Evolutionary conservation across 352 stramenopile species (phyloP).

Genomic region (Globisporangium polare): DNA sequence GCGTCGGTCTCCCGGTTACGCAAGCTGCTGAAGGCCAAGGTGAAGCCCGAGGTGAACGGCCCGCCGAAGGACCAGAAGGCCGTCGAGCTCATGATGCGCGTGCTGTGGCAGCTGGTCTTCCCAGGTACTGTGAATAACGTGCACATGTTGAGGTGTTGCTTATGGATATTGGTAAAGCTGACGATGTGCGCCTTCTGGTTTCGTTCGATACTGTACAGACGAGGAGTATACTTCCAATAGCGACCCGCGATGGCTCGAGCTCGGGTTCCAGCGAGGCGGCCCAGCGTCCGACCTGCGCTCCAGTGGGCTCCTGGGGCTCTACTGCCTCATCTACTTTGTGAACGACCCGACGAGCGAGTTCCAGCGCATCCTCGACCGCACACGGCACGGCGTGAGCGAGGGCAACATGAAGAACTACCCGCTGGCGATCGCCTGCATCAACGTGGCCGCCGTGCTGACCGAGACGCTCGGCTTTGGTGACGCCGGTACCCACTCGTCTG

Average conservation of each 20-base stretch:
- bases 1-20: slow-evolving; percentile 64
- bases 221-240: slow-evolving; percentile 69
- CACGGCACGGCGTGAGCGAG: slow-evolving; percentile 76
- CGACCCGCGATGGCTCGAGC: slow-evolving; percentile 74
- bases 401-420: slow-evolving; percentile 89
- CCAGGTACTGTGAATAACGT: slow-evolving; percentile 12
- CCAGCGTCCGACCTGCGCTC: slow-evolving; percentile 79
- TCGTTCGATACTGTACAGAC: slow-evolving; percentile 3
- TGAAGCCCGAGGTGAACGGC: slow-evolving; percentile 67
- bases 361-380: slow-evolving; percentile 66
- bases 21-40: slow-evolving; percentile 71
- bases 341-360: slow-evolving; percentile 60
- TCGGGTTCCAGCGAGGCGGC: slow-evolving; percentile 80
- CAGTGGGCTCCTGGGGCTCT: slow-evolving; percentile 78
- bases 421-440: slow-evolving; percentile 85
- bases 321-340: slow-evolving; percentile 84
- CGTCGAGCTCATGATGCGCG: slow-evolving; percentile 76
- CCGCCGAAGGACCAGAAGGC: slow-evolving; percentile 67
- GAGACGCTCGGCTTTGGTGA: slow-evolving; percentile 78
- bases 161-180: background rate
- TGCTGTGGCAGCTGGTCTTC: slow-evolving; percentile 67
- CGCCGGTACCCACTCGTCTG: slow-evolving; percentile 70
- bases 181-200: background rate
- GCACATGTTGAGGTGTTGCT: background rate
- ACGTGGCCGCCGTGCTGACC: slow-evolving; percentile 66